Evolutionary conservation across 2,329 filamentous ascomycete species (phyloP).

Genomic region (Nectriaceae sp.): DNA sequence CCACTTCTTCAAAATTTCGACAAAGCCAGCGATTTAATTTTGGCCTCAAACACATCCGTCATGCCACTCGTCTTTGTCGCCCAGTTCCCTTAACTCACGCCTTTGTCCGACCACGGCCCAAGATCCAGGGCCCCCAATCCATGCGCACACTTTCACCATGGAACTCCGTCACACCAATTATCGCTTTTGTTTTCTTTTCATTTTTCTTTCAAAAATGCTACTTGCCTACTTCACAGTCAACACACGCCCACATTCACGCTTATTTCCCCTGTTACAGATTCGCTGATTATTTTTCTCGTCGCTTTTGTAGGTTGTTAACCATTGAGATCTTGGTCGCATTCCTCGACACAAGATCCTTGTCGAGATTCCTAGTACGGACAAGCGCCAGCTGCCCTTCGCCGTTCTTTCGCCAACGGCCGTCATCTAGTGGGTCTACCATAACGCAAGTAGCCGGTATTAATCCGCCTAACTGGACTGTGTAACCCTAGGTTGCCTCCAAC

Average conservation of each 20-base stretch:
- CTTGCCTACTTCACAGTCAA: not conserved
- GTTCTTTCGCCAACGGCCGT: constrained; percentile 19
- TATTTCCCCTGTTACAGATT: constrained; percentile 14
- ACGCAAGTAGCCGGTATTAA: not conserved
- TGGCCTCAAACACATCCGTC: constrained; percentile 9
- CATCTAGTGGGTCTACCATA: not conserved
- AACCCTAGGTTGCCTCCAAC: constrained; percentile 22
- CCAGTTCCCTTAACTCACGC: constrained; percentile 9
- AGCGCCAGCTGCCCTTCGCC: constrained; percentile 20
- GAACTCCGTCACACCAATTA: no score
- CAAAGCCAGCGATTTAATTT: constrained; percentile 22
- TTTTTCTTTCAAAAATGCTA: not conserved
- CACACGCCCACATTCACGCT: constrained; percentile 3
- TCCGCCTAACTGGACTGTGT: not conserved
- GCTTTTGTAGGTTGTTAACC: constrained; percentile 24
- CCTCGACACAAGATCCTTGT: constrained; percentile 21
- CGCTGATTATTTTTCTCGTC: constrained; percentile 25
- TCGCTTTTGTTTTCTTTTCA: constrained; percentile 11
- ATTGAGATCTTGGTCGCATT: constrained; percentile 8
- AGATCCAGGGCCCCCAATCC: not conserved
- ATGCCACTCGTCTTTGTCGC: constrained; percentile 19
- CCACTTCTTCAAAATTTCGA: constrained; percentile 15
- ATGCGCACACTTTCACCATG: constrained; percentile 13
- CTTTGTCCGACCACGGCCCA: constrained; percentile 26
- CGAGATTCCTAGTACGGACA: constrained; percentile 18